Percentiles rank a stretch among this genome's conserved stretches.
Conservation (phyloP, 768 basidiomycete species). For the Panaeolus cyanescens region DNA sequence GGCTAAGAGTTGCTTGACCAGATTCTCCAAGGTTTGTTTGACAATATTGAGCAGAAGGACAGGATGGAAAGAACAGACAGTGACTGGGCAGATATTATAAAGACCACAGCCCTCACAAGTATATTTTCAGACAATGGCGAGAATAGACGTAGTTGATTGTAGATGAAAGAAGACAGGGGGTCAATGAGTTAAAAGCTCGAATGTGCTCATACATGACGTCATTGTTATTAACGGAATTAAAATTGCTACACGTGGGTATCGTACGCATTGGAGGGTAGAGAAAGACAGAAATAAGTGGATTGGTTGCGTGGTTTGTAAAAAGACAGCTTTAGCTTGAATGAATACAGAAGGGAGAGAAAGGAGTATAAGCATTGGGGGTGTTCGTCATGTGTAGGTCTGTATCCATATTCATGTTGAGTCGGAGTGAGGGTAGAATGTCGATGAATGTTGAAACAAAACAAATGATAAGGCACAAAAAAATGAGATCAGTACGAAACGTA, state of each 20-base stretch:
- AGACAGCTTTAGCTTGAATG: not conserved
- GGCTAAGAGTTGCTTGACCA: no score
- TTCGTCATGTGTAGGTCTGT: not conserved
- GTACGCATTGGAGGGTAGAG: slow-evolving; percentile 26
- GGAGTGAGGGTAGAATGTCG: slow-evolving; percentile 10
- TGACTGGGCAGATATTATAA: no score
- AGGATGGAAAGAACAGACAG: not conserved
- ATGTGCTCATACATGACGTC: slow-evolving; percentile 25
- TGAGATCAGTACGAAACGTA: not conserved
- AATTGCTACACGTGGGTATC: slow-evolving; percentile 42
- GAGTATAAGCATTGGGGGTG: slow-evolving; percentile 14
- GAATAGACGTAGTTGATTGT: not conserved
- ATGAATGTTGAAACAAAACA: not conserved
- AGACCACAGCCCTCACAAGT: no score
- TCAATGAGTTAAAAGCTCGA: not conserved
- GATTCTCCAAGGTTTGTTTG: no score
- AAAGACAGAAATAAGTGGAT: not conserved
- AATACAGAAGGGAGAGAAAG: slow-evolving; percentile 1
- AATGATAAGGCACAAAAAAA: not conserved
- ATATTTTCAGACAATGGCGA: no score
- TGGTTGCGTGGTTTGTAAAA: no score
- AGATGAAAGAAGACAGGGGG: not conserved
- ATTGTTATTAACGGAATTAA: slow-evolving; percentile 37
- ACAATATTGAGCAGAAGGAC: no score
- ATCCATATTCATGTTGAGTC: not conserved